Conservation (phyloP, 2,329 filamentous ascomycete species). For the Rachicladosporium sp. region DNA sequence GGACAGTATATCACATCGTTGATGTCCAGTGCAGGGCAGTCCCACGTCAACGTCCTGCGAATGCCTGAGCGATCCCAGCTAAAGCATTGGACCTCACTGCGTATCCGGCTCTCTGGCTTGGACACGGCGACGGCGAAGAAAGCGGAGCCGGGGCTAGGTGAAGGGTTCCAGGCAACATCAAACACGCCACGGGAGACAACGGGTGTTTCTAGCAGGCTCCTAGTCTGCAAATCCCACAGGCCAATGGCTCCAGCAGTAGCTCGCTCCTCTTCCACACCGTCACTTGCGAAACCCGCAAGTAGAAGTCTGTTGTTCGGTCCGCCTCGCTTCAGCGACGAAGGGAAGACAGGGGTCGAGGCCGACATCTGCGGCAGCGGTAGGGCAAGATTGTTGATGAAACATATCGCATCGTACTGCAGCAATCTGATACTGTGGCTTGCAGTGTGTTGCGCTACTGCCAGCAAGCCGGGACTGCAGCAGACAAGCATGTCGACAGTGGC, state of each 20-base stretch:
- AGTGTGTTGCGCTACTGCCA: constrained; percentile 39
- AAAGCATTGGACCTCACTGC: constrained; percentile 43
- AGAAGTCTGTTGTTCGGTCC: constrained; percentile 32
- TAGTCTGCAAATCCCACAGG: constrained; percentile 39
- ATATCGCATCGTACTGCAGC: constrained; percentile 4
- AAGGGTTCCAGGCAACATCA: constrained; percentile 46
- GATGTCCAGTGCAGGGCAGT: constrained; percentile 48
- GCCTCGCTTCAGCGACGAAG: constrained; percentile 40
- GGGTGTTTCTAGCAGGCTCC: constrained; percentile 28
- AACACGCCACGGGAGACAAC: constrained; percentile 45
- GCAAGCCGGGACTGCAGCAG: constrained; percentile 13
- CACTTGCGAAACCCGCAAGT: constrained; percentile 41
- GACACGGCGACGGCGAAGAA: constrained; percentile 44
- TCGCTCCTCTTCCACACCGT: constrained; percentile 24
- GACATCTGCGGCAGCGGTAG: not conserved
- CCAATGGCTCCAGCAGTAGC: constrained; percentile 40
- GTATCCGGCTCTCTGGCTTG: constrained; percentile 24
- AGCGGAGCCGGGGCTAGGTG: constrained; percentile 21
- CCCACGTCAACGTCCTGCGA: constrained; percentile 31
- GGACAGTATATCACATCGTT: constrained; percentile 43
- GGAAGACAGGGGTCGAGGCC: constrained; percentile 16
- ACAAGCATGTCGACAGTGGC: too few species aligned
- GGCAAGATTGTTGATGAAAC: not conserved
- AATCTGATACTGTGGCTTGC: constrained; percentile 14
- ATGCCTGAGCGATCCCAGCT: constrained; percentile 26